Conservation (phyloP, 768 basidiomycete species). For the Leucosporidium yakuticum region DNA sequence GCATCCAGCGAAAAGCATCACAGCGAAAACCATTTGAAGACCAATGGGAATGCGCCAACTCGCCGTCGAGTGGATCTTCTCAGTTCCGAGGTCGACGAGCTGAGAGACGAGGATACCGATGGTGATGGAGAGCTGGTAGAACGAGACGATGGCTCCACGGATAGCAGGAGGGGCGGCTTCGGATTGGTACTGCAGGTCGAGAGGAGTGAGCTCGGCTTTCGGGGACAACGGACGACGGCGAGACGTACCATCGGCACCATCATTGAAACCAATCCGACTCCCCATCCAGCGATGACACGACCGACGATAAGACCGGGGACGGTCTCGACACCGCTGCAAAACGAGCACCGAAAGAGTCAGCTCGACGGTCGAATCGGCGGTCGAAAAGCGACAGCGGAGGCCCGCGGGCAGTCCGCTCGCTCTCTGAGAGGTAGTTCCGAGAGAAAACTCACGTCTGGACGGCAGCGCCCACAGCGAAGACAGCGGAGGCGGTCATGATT, state of each 20-base stretch:
- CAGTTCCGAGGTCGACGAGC: neutral
- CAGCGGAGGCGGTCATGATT: slow-evolving; percentile 44
- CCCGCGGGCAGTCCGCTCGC: too few species aligned
- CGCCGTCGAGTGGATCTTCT: neutral
- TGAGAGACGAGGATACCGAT: neutral
- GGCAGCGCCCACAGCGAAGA: slow-evolving; percentile 32
- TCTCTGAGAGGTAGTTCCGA: too few species aligned
- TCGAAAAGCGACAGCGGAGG: too few species aligned
- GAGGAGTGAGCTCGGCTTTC: neutral
- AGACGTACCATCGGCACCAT: slow-evolving; percentile 43
- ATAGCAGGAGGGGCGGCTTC: slow-evolving; percentile 64
- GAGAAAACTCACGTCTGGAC: neutral
- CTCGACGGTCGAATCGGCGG: neutral
- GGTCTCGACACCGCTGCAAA: neutral
- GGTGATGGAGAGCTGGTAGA: slow-evolving; percentile 51
- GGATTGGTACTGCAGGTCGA: slow-evolving; percentile 46
- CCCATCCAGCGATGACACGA: slow-evolving; percentile 66
- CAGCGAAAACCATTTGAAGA: slow-evolving; percentile 57
- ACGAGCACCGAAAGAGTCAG: too few species aligned
- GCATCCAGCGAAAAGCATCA: slow-evolving; percentile 48
- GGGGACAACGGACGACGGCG: too few species aligned
- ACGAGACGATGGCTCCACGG: slow-evolving; percentile 62
- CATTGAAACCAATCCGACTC: slow-evolving; percentile 65
- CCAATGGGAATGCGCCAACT: slow-evolving; percentile 52
- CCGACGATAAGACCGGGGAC: slow-evolving; percentile 61